phyloP scores from a whole-genome alignment of 2,329 filamentous ascomycete species.

The Xylariaceae sp. region DNA sequence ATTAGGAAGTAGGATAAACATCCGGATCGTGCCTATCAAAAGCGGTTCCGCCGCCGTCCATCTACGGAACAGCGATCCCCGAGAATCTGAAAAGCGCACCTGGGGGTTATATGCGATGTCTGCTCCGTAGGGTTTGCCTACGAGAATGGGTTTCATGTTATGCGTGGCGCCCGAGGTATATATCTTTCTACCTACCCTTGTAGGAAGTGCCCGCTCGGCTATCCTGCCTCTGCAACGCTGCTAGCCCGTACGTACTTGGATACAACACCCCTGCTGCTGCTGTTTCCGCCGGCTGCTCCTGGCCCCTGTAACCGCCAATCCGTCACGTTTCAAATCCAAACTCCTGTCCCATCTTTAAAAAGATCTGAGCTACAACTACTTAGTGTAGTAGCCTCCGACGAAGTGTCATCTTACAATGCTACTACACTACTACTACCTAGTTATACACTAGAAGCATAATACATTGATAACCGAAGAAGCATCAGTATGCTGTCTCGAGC shows the following conservation, averaged over 20 bases:
- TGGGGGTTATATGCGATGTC: neutral
- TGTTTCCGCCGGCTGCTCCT: too few relatives aligned
- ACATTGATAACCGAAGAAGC: too few relatives aligned
- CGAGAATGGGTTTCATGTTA: slow-evolving; percentile 15
- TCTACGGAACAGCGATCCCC: neutral
- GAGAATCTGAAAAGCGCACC: neutral
- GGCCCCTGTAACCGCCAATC: slow-evolving; percentile 6
- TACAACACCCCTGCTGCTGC: neutral
- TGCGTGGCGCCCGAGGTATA: neutral
- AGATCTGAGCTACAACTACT: neutral
- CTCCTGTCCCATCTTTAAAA: slow-evolving; percentile 1
- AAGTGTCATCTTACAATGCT: too few relatives aligned
- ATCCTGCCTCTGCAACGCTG: too few relatives aligned
- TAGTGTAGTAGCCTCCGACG: neutral
- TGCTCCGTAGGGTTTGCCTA: slow-evolving; percentile 3
- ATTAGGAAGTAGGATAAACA: neutral
- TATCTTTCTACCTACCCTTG: neutral
- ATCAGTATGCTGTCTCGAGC: neutral
- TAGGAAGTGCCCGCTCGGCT: too few relatives aligned
- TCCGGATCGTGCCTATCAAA: neutral
- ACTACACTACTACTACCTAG: too few relatives aligned
- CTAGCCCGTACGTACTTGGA: neutral
- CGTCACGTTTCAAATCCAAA: slow-evolving; percentile 18
- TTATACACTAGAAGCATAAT: too few relatives aligned
- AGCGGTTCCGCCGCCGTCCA: neutral